Conservation (phyloP, 352 stramenopile genomes). For the Globisporangium uncinulatum region DNA sequence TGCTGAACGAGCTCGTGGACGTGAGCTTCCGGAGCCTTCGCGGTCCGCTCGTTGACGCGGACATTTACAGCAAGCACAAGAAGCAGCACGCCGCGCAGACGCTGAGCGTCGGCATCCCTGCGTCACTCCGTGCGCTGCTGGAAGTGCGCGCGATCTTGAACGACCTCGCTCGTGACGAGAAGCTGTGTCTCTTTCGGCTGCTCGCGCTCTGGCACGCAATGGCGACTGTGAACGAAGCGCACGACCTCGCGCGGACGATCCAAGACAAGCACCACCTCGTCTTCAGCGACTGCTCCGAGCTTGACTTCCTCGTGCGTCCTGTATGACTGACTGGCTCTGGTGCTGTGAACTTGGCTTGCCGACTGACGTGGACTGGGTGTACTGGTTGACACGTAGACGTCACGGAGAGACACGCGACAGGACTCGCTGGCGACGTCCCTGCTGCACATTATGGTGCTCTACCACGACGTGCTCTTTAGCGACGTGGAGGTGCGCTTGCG, state of each 20-base stretch:
- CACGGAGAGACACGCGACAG: constrained; percentile 28
- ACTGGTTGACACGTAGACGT: constrained; percentile 19
- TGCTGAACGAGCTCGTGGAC: constrained; percentile 58
- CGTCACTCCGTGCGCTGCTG: constrained; percentile 33
- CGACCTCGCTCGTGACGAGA: constrained; percentile 37
- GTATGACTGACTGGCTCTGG: not conserved
- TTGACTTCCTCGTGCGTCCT: constrained; percentile 50
- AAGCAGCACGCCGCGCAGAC: constrained; percentile 27
- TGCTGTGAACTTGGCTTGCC: not conserved
- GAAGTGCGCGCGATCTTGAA: constrained; percentile 40
- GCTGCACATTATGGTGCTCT: constrained; percentile 51
- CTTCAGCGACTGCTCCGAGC: constrained; percentile 53
- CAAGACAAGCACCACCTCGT: constrained; percentile 49
- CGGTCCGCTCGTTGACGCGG: constrained; percentile 33
- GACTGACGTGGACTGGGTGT: not conserved
- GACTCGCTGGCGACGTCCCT: constrained; percentile 44
- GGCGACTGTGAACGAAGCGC: constrained; percentile 25
- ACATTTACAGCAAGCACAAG: constrained; percentile 43
- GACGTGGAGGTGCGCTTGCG: constrained; percentile 45
- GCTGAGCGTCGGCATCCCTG: constrained; percentile 3
- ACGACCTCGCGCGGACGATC: constrained; percentile 38
- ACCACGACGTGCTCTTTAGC: constrained; percentile 63
- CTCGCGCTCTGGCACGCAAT: constrained; percentile 49
- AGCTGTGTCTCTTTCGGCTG: constrained; percentile 48
- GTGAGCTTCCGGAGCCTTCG: constrained; percentile 70